Conservation (phyloP, 805 yeast species). For the Cephaloascus fragrans region DNA sequence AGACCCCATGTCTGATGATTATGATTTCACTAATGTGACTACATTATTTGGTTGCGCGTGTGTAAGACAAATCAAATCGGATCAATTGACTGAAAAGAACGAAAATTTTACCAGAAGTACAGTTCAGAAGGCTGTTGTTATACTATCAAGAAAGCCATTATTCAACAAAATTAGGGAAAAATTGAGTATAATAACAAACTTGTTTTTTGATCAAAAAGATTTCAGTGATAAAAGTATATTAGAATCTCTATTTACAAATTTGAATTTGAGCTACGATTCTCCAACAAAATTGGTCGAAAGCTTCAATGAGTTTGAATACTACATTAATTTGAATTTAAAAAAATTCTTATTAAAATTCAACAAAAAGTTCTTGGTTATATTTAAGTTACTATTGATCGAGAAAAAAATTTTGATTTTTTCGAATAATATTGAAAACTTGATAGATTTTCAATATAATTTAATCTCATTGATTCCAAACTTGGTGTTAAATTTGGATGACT, state of each 20-base stretch:
- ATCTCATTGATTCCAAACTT: constrained; percentile 79
- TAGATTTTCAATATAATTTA: constrained; percentile 75
- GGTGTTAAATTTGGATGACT: constrained; percentile 59
- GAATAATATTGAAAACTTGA: constrained; percentile 67
- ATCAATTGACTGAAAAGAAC: constrained; percentile 44
- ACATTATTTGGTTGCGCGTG: constrained; percentile 95
- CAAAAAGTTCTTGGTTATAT: constrained; percentile 48
- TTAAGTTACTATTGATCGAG: constrained; percentile 75
- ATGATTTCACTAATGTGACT: constrained; percentile 26
- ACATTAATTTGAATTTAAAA: constrained; percentile 66
- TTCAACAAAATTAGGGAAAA: constrained; percentile 86
- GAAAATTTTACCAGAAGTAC: constrained; percentile 74
- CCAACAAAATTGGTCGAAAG: constrained; percentile 12
- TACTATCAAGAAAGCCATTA: constrained; percentile 78
- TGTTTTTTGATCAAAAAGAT: constrained; percentile 74
- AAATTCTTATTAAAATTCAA: constrained; percentile 52
- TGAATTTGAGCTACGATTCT: constrained; percentile 33
- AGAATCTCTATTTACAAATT: constrained; percentile 59
- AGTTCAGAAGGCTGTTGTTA: constrained; percentile 85
- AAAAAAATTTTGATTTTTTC: constrained; percentile 68
- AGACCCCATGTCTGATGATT: constrained; percentile 27
- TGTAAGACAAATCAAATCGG: constrained; percentile 68
- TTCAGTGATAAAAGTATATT: constrained; percentile 64
- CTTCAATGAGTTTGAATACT: constrained; percentile 46
- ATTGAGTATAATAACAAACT: constrained; percentile 77